These are phyloP conservation scores for Plectosphaerella sp. DNA, from an alignment of 2,329 filamentous ascomycete genomes.

Conservation along the genomic window DNA sequence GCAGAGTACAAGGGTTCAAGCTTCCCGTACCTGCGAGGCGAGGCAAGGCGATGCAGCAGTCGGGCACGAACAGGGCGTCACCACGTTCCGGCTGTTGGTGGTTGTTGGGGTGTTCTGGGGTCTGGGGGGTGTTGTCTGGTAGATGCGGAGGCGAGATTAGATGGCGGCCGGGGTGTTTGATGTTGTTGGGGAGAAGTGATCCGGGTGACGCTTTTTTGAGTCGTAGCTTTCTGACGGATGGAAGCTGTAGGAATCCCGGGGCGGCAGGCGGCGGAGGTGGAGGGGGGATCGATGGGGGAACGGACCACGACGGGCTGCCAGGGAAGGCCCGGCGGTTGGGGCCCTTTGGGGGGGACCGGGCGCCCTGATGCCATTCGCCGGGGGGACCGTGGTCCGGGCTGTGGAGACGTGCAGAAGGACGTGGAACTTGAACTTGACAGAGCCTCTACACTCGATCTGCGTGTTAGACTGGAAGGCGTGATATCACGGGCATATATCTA, in stretches of 20 bases:
- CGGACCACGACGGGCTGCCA: neutral
- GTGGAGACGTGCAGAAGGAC: neutral
- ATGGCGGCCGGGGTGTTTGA: too few relatives aligned
- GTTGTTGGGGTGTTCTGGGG: neutral
- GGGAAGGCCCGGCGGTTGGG: neutral
- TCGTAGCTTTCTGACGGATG: neutral
- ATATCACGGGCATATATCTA: too few relatives aligned
- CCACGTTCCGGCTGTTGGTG: neutral
- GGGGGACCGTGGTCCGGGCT: neutral
- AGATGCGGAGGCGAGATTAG: neutral
- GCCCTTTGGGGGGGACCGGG: neutral
- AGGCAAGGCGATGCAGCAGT: slow-evolving; percentile 13
- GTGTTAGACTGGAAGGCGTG: too few relatives aligned
- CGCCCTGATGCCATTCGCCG: neutral
- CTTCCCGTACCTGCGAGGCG: slow-evolving; percentile 2
- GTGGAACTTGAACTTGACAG: neutral
- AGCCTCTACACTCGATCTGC: too few relatives aligned
- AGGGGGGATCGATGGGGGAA: neutral
- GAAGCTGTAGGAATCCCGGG: neutral
- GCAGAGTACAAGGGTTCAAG: neutral
- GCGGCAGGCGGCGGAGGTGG: too few relatives aligned
- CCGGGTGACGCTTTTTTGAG: neutral
- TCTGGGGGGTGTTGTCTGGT: neutral
- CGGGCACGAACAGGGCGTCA: neutral
- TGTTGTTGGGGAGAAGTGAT: neutral